A percentile compares a stretch with the other conserved stretches of the same genome.
Evolutionary conservation across 202 grass and related monocot genomes (phyloP).

Genomic region (Panicum hallii): DNA sequence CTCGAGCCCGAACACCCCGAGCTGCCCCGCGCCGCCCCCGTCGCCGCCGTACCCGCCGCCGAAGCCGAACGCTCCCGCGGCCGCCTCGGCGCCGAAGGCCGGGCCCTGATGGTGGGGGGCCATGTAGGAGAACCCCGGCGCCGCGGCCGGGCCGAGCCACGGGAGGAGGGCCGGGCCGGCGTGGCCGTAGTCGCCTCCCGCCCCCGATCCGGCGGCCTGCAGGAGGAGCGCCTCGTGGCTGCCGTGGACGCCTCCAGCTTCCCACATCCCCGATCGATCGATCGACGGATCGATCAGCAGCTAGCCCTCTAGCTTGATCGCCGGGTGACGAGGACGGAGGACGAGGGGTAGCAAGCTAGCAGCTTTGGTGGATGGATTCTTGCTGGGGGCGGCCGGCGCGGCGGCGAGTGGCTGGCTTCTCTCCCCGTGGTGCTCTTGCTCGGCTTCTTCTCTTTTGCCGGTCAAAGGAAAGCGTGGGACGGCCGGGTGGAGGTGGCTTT

Average conservation of each 20-base stretch:
- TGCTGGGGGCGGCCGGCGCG: background rate
- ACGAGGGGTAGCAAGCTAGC: background rate
- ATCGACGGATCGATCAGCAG: background rate
- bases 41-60: slow-evolving; percentile 19
- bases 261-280: slow-evolving; percentile 51
- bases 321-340: background rate
- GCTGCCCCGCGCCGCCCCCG: slow-evolving; percentile 18
- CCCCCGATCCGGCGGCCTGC: slow-evolving; percentile 42
- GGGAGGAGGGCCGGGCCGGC: slow-evolving; percentile 39
- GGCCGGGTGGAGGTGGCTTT: slow-evolving; percentile 59
- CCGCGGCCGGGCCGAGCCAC: slow-evolving; percentile 43
- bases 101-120: background rate
- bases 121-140: slow-evolving; percentile 52
- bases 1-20: slow-evolving; percentile 45
- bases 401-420: background rate
- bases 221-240: slow-evolving; percentile 64
- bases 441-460: slow-evolving; percentile 13
- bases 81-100: slow-evolving; percentile 26
- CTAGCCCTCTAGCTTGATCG: background rate
- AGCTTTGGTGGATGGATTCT: background rate
- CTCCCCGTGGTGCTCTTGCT: background rate
- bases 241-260: slow-evolving; percentile 57
- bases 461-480: slow-evolving; percentile 56
- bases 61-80: slow-evolving; percentile 26
- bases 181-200: slow-evolving; percentile 15